Percentiles rank a stretch among this genome's conserved stretches.
Conservation (phyloP, 2,329 filamentous ascomycete species). For the Incumbomyces delicatus region DNA sequence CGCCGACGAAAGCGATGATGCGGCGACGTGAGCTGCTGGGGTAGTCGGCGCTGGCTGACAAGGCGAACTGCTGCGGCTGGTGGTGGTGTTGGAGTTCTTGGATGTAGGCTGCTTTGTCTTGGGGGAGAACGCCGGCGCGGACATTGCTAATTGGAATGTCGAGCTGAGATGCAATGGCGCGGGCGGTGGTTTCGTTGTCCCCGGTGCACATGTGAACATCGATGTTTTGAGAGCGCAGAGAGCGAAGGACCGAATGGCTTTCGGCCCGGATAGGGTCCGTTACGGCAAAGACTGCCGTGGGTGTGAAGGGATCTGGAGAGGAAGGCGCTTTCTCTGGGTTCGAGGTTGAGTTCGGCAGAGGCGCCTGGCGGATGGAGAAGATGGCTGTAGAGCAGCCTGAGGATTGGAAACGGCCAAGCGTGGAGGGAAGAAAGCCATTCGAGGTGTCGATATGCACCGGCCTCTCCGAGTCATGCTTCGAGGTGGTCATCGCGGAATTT, state of each 20-base stretch:
- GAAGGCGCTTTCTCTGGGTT: background rate
- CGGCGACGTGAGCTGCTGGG: slow-evolving; percentile 28
- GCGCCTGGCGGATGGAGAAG: slow-evolving; percentile 28
- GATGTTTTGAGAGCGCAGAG: slow-evolving; percentile 51
- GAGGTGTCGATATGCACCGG: slow-evolving; percentile 18
- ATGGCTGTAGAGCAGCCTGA: slow-evolving; percentile 36
- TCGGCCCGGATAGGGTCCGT: slow-evolving; percentile 73
- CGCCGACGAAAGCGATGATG: slow-evolving; percentile 73
- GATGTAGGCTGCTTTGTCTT: slow-evolving; percentile 54
- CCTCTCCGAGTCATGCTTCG: slow-evolving; percentile 9
- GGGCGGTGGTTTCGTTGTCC: slow-evolving; percentile 77
- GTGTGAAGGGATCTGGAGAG: slow-evolving; percentile 28
- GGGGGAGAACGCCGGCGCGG: slow-evolving; percentile 77
- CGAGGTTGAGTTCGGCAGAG: background rate
- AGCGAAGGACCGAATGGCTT: slow-evolving; percentile 52
- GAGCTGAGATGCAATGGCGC: slow-evolving; percentile 64
- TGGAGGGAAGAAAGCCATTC: slow-evolving; percentile 26
- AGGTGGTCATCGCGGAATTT: background rate
- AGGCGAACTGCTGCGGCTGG: too few species aligned
- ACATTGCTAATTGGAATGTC: slow-evolving; percentile 67
- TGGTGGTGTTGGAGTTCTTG: slow-evolving; percentile 26
- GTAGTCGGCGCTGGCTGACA: too few species aligned
- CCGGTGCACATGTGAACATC: slow-evolving; percentile 88
- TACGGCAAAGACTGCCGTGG: slow-evolving; percentile 62
- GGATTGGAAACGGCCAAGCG: slow-evolving; percentile 31